Evolutionary conservation across 2,329 filamentous ascomycete species (phyloP).

Genomic region (Grosmannia huntii): DNA sequence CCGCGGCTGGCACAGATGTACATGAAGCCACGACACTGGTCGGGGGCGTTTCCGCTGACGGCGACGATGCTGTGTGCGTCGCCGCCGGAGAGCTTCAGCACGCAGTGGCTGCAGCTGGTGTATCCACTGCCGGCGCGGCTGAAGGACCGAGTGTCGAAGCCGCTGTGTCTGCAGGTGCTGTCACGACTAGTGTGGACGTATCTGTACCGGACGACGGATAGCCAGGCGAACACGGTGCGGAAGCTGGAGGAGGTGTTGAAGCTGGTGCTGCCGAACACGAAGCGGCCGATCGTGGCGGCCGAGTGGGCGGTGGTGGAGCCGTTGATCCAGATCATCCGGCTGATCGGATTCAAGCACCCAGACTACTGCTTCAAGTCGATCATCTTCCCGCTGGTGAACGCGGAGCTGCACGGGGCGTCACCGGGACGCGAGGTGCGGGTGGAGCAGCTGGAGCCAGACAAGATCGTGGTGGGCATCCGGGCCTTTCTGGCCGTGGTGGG

Average conservation of each 20-base stretch:
- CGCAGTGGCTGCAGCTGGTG: constrained; percentile 77
- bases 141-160: constrained; percentile 69
- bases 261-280: constrained; percentile 68
- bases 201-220: constrained; percentile 71
- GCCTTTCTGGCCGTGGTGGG: constrained; percentile 88
- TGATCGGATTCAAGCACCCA: constrained; percentile 86
- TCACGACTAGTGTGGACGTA: constrained; percentile 92
- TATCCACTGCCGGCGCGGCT: constrained; percentile 66
- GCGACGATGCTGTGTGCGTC: constrained; percentile 82
- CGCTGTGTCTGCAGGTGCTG: constrained; percentile 74
- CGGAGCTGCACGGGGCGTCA: constrained; percentile 62
- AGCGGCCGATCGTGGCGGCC: constrained; percentile 67
- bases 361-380: constrained; percentile 87
- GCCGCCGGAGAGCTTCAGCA: constrained; percentile 66
- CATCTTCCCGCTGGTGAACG: constrained; percentile 91
- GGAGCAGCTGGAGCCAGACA: constrained; percentile 88
- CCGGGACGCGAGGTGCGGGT: constrained; percentile 62
- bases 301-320: constrained; percentile 80
- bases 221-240: constrained; percentile 50
- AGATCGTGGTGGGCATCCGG: constrained; percentile 92
- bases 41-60: constrained; percentile 75
- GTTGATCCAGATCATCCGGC: constrained; percentile 82
- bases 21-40: constrained; percentile 85
- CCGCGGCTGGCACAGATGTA: constrained; percentile 74
- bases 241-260: constrained; percentile 86